Evolutionary conservation across 1,139 yeast species (phyloP), one percentile per base, ranked within the genome.

Genomic region (Geotrichum carabidarum): DNA sequence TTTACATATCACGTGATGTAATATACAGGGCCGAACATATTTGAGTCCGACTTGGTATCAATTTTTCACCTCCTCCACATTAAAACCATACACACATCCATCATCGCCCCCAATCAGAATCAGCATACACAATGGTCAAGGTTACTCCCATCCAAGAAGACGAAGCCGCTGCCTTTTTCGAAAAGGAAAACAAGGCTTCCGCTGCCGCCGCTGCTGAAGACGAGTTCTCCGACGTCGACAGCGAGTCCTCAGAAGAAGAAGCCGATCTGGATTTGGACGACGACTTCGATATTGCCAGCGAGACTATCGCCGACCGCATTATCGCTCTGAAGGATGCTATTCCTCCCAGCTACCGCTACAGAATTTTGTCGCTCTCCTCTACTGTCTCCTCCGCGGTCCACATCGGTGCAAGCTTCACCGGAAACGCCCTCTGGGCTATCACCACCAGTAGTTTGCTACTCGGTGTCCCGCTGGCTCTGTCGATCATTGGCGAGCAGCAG

Each of bases 401-500:
- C 37, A 66, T 82, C 49, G 73, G 76, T 56, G 59, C 77, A 54
- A 77, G 82, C 38, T 73, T 82, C 57, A 78, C 88, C 56, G 96
- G 97, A 58, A 79, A 79, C 64, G 75, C 86, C 50, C 77, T 91
- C 61, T 94, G 98, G 98, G 78, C 85, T 58, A 65, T 89, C 59
- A 84, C 97, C 37, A 84, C 98, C 17, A 81, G 94, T 53, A 83
- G 89, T 42, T 75, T 94, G 66, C 80, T 93, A 62, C 77, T 93
- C 66, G 98, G 97, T 68, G 96, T 90, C 55, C 99, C 99, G 60
- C 78, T 89, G 64, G 84, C 96, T 7, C 78, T 93, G 68, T 87
- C 96, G 53, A 86, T 91, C 63, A 79, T 91, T 66, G 83, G 91
- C 59, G 99, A 91, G 76, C 93, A 90, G 67, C 97, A 91, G 75